Evolutionary conservation across 2,329 filamentous ascomycete species (phyloP).

Genomic region (Calonectria henricotiae): DNA sequence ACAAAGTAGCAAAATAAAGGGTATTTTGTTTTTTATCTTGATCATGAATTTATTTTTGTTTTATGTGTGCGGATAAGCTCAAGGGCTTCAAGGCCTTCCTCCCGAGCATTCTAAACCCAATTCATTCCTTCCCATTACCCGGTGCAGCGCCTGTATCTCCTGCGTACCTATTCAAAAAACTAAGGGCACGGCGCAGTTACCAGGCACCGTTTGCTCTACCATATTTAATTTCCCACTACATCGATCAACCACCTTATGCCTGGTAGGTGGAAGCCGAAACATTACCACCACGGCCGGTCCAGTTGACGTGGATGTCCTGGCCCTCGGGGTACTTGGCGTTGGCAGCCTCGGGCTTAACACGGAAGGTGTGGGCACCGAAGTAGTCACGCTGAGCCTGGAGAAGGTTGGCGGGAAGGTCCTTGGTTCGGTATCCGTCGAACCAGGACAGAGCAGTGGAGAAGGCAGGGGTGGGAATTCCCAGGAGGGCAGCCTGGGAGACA

Average conservation of each 20-base stretch:
- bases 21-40: slow-evolving; percentile 2
- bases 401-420: slow-evolving; percentile 97
- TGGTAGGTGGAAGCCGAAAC: slow-evolving; percentile 98
- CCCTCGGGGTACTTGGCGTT: slow-evolving; percentile 86
- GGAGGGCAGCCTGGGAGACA: slow-evolving; percentile 90
- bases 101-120: slow-evolving; percentile 51
- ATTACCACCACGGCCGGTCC: slow-evolving; percentile 98
- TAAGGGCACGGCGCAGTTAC: slow-evolving; percentile 46
- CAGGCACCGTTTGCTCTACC: slow-evolving; percentile 42
- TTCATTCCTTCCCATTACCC: slow-evolving; percentile 49
- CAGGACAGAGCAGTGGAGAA: slow-evolving; percentile 98
- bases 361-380: slow-evolving; percentile 96
- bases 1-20: too few relatives aligned
- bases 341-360: slow-evolving; percentile 86
- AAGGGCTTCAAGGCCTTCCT: slow-evolving; percentile 44
- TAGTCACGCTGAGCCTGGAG: slow-evolving; percentile 99
- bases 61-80: slow-evolving; percentile 39
- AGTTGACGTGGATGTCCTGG: slow-evolving; percentile 98
- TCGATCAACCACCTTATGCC: slow-evolving; percentile 74
- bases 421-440: slow-evolving; percentile 99
- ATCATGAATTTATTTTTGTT: slow-evolving; percentile 25
- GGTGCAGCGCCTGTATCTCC: slow-evolving; percentile 48
- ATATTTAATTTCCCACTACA: slow-evolving; percentile 44
- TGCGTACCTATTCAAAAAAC: slow-evolving; percentile 49
- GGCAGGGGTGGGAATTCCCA: slow-evolving; percentile 95